Base-by-base conservation (phyloP, 2,329 filamentous ascomycete species). In the Cadophora malorum region DNA sequence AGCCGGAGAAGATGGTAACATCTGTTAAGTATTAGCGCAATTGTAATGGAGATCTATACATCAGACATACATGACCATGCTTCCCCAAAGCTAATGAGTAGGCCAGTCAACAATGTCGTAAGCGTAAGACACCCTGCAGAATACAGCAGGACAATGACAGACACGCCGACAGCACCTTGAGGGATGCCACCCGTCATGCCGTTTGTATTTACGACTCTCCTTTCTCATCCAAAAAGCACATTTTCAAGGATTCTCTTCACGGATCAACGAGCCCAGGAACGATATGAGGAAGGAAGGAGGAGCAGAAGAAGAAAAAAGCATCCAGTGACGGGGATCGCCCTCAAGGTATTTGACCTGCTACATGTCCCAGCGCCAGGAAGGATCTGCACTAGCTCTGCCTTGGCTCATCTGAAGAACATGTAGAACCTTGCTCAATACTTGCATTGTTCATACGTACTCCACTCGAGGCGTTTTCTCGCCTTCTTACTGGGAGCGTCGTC, bases 41-140 rank as follows among this genome's bases (percentile, higher is more conserved):
- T 50, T 41, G 4, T 23, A 45, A 56, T 50, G 38, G 19, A 3
- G 55, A 16, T 12, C 10, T 59, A 23, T 23, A 9, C 4, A 38
- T 35, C 33, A 21, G 23, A 61, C 70, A 65, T 72, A 76, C 75
- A 77, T 35, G 74, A 73, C 69, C 70, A 76, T 69, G 69, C 69
- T 67, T 78, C 76, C n/a, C 76, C 76, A 65, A 74, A 77, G 35
- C 66, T 74, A 64, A 74, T 74, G 9, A 78, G 72, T 64, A 78
- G 67, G 58, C 67, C 71, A 14, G 73, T 67, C 23, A 78, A 62
- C 25, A 76, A 50, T 10, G 58, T 60, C 49, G 68, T 69, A 52
- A 76, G 56, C 4, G 61, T 67, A 8, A 75, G 52, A 53, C 76
- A 78, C 28, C 74, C 68, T 9, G 67, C 35, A 7, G 76, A 78